These are phyloP conservation scores for Tricholoma saponaceum DNA, from an alignment of 768 basidiomycete genomes.

Conservation along the genomic window DNA sequence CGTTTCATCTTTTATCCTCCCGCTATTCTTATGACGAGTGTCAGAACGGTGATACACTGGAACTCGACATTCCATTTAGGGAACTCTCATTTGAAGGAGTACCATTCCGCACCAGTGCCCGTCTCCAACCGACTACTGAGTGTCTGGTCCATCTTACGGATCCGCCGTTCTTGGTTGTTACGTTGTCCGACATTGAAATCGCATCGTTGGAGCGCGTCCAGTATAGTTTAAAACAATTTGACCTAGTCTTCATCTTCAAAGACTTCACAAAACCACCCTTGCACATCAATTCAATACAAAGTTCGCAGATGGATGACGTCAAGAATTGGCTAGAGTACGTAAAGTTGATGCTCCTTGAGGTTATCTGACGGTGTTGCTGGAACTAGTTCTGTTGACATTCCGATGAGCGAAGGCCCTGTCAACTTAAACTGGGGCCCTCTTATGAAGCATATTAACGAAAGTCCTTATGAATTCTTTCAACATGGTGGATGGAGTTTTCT, in stretches of 20 bases:
- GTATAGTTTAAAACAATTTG: constrained; percentile 94
- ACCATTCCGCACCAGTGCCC: constrained; percentile 91
- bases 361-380: constrained; percentile 5
- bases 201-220: constrained; percentile 96
- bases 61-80: constrained; percentile 95
- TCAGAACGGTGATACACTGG: constrained; percentile 74
- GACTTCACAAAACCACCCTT: constrained; percentile 91
- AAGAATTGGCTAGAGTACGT: constrained; percentile 98
- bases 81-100: constrained; percentile 97
- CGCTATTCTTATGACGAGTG: neutral
- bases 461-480: constrained; percentile 92
- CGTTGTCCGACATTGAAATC: constrained; percentile 91
- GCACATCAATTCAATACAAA: constrained; percentile 96
- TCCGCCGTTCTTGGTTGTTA: constrained; percentile 93
- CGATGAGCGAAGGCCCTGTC: constrained; percentile 92
- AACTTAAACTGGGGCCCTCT: constrained; percentile 98
- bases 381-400: constrained; percentile 92
- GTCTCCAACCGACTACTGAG: constrained; percentile 94
- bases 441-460: constrained; percentile 98
- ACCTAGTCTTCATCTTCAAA: constrained; percentile 94
- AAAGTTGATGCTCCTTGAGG: neutral
- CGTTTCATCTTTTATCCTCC: neutral
- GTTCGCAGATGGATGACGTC: constrained; percentile 87
- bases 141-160: constrained; percentile 95
- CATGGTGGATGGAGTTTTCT: constrained; percentile 96